These are phyloP conservation scores for Proliferodiscus dingleyae DNA, from an alignment of 2,329 filamentous ascomycete species.

Conservation along the genomic window DNA sequence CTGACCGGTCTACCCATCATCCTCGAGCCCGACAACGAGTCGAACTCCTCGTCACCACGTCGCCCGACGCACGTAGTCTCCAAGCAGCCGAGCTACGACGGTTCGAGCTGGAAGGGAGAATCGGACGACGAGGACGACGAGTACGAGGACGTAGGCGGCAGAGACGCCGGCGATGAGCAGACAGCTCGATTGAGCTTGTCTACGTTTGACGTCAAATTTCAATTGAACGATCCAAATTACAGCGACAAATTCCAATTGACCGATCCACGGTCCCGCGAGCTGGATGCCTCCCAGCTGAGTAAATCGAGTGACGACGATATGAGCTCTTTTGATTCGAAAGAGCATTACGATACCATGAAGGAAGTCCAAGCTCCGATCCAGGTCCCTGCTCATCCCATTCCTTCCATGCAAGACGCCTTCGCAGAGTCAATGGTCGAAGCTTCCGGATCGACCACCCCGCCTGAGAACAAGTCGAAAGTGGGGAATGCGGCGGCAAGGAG, in stretches of 20 bases:
- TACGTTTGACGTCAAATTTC: too few relatives aligned
- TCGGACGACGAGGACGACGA: neutral
- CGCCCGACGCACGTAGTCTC: neutral
- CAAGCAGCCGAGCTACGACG: neutral
- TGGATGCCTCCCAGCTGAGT: neutral
- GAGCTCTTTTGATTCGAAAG: slow-evolving; percentile 10
- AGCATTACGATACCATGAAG: slow-evolving; percentile 21
- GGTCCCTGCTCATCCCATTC: slow-evolving; percentile 62
- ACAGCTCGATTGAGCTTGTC: too few relatives aligned
- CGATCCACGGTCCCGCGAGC: neutral
- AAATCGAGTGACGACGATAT: neutral
- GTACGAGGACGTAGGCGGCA: neutral
- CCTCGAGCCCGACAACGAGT: slow-evolving; percentile 17
- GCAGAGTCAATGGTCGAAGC: slow-evolving; percentile 76
- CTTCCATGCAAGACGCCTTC: slow-evolving; percentile 74
- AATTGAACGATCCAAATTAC: neutral
- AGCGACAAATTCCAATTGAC: neutral
- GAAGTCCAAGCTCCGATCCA: slow-evolving; percentile 16
- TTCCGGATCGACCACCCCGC: slow-evolving; percentile 41
- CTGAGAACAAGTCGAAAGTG: slow-evolving; percentile 48
- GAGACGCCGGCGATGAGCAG: too few relatives aligned
- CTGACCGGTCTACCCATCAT: slow-evolving; percentile 16
- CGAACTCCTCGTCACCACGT: neutral
- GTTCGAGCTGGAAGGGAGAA: neutral
- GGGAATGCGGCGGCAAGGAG: slow-evolving; percentile 58